Percentiles rank a stretch among this genome's conserved stretches.
Evolutionary conservation across 2,329 filamentous ascomycete genomes (phyloP).

Genomic region (Exophiala sp.): DNA sequence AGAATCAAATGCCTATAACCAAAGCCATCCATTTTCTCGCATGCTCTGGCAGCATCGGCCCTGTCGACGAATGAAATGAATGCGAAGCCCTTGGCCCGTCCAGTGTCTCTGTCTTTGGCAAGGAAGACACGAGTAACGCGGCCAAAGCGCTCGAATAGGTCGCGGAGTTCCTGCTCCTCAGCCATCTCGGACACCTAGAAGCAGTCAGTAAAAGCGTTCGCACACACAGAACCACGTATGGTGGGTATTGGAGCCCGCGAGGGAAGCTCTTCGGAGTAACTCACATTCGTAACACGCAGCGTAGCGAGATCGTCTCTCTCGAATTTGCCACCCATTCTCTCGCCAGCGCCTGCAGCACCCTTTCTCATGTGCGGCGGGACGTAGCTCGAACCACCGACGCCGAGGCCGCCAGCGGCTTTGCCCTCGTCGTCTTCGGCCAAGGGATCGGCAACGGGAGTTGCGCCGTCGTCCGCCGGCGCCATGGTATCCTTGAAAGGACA

Average conservation of each 20-base stretch:
- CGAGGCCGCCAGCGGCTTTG: constrained; percentile 52
- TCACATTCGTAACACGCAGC: constrained; percentile 92
- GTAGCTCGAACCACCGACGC: constrained; percentile 71
- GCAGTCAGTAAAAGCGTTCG: constrained; percentile 12
- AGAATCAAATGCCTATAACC: constrained; percentile 50
- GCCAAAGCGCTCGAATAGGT: constrained; percentile 97
- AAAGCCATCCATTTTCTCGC: constrained; percentile 95
- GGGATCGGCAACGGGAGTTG: constrained; percentile 32
- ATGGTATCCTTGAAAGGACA: constrained; percentile 99
- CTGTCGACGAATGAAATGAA: constrained; percentile 97
- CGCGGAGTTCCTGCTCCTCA: constrained; percentile 88
- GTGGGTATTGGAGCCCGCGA: background rate
- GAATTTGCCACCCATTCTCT: constrained; percentile 87
- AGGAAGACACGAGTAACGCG: constrained; percentile 96
- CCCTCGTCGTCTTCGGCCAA: constrained; percentile 43
- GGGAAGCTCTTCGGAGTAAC: constrained; percentile 32
- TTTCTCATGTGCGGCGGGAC: constrained; percentile 90
- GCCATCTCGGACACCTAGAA: constrained; percentile 87
- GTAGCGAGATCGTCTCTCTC: constrained; percentile 96
- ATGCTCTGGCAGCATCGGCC: constrained; percentile 81
- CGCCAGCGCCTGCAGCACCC: constrained; percentile 52
- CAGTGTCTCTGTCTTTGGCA: constrained; percentile 95
- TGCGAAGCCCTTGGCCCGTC: constrained; percentile 94
- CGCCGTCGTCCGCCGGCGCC: constrained; percentile 58
- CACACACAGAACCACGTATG: background rate